Conservation (phyloP, 2,329 filamentous ascomycete species). For the Colletotrichum paranaense region DNA sequence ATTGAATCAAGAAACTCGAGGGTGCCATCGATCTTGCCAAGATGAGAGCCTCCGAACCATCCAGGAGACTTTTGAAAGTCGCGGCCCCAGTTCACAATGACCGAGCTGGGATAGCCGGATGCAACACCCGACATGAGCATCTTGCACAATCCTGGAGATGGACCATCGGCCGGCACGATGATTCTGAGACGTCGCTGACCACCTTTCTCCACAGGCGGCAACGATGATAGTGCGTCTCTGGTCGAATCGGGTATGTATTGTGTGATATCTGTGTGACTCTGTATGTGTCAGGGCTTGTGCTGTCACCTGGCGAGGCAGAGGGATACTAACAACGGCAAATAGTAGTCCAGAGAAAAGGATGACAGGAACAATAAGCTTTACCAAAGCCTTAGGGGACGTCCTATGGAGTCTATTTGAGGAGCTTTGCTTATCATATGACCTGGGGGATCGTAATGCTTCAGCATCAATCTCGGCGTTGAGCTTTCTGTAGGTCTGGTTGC, state of each 20-base stretch:
- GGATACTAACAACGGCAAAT: background rate
- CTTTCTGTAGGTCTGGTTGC: constrained; percentile 6
- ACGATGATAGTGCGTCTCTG: background rate
- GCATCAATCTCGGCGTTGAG: background rate
- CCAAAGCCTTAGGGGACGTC: background rate
- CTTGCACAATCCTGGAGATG: constrained; percentile 44
- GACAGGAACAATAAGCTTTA: background rate
- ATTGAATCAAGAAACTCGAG: constrained; percentile 41
- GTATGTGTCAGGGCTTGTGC: background rate
- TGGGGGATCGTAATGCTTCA: background rate
- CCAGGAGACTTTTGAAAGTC: constrained; percentile 33
- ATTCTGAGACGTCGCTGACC: constrained; percentile 39
- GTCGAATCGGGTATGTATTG: background rate
- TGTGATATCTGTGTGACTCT: constrained; percentile 1
- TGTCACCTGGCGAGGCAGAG: background rate
- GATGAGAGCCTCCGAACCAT: constrained; percentile 41
- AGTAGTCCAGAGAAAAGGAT: constrained; percentile 9
- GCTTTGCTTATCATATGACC: background rate
- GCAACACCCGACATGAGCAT: constrained; percentile 43
- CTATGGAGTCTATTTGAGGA: background rate
- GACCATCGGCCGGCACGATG: constrained; percentile 42
- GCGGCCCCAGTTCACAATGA: constrained; percentile 43
- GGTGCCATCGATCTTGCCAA: constrained; percentile 42
- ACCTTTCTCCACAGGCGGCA: background rate
- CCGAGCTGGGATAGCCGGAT: constrained; percentile 43